Conservation (phyloP, 1,284 basidiomycete genomes). For the Porogramme epimiltina region DNA sequence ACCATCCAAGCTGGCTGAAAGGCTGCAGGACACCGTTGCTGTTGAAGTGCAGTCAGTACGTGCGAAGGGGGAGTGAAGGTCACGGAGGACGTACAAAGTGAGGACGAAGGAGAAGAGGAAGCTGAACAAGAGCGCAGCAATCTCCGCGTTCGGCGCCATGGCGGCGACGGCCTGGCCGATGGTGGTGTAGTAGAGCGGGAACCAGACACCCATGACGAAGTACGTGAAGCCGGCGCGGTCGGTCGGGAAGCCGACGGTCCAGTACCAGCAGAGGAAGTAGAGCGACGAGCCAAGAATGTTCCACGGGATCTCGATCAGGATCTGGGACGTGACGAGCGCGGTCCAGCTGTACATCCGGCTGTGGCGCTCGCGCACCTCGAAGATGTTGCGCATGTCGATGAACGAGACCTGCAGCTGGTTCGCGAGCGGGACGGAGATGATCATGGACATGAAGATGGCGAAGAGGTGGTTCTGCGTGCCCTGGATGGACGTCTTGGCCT, state of each 20-base stretch:
- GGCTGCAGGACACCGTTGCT: slow-evolving; percentile 71
- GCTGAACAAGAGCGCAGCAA: slow-evolving; percentile 66
- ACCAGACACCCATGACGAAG: slow-evolving; percentile 51
- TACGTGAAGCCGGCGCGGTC: slow-evolving; percentile 60
- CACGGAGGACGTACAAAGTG: slow-evolving; percentile 51
- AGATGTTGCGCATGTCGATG: slow-evolving; percentile 56
- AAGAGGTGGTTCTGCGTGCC: slow-evolving; percentile 88
- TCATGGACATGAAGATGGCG: slow-evolving; percentile 51
- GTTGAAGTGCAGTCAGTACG: slow-evolving; percentile 1
- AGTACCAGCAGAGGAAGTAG: slow-evolving; percentile 72
- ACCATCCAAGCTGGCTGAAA: slow-evolving; percentile 69
- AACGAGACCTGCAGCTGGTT: slow-evolving; percentile 59
- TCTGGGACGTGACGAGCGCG: slow-evolving; percentile 65
- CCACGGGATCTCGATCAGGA: slow-evolving; percentile 68
- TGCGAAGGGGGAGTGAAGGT: not conserved
- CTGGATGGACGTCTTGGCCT: slow-evolving; percentile 63
- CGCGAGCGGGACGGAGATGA: slow-evolving; percentile 46
- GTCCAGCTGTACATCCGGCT: slow-evolving; percentile 87
- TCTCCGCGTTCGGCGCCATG: slow-evolving; percentile 65
- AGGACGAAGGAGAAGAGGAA: slow-evolving; percentile 64
- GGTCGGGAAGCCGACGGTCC: slow-evolving; percentile 63
- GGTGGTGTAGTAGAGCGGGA: slow-evolving; percentile 59
- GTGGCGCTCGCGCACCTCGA: slow-evolving; percentile 65
- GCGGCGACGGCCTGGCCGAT: slow-evolving; percentile 56
- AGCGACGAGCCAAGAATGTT: slow-evolving; percentile 60